Percentiles rank a stretch among this genome's conserved stretches.
Evolutionary conservation across 371 early-diverging fungal genomes (phyloP).

Genomic region (Mucor mucedo): DNA sequence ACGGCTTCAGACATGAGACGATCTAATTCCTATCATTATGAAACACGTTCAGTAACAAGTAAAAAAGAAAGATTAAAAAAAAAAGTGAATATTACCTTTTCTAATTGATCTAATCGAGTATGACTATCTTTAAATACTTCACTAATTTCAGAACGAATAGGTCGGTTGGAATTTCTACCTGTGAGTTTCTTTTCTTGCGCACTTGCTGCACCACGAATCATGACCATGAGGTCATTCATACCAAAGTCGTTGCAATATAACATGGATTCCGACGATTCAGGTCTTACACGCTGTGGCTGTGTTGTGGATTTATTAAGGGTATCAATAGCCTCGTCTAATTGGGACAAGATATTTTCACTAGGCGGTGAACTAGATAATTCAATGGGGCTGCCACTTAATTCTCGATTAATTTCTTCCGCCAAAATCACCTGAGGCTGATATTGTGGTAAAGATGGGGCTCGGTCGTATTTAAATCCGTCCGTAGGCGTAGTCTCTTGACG

Average conservation of each 20-base stretch:
- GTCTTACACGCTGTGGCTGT: conserved; percentile 7
- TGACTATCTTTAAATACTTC: conserved; percentile 47
- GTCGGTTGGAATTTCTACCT: neutral
- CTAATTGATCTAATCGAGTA: conserved; percentile 46
- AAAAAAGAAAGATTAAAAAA: neutral
- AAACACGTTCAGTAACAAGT: neutral
- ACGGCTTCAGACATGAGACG: conserved; percentile 44
- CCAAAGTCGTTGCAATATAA: conserved; percentile 56
- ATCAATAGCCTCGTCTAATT: conserved; percentile 28
- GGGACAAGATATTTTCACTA: conserved; percentile 10
- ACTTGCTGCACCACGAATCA: conserved; percentile 49
- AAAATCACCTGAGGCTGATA: conserved; percentile 18
- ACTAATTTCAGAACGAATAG: conserved; percentile 43
- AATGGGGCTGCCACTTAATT: conserved; percentile 16
- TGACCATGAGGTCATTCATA: conserved; percentile 55
- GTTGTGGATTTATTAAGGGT: conserved; percentile 9
- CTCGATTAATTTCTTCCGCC: neutral
- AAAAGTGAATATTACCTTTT: conserved; percentile 37
- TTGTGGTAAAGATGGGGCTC: conserved; percentile 2
- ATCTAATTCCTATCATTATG: conserved; percentile 36
- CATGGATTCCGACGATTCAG: conserved; percentile 39
- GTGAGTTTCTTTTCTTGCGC: neutral
- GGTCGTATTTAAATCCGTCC: conserved; percentile 12
- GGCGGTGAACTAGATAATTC: conserved; percentile 9
- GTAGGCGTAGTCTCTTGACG: conserved; percentile 24